Evolutionary conservation across 805 yeast genomes (phyloP), one percentile per base, ranked within the genome.

Genomic region (Metschnikowia koreensis): DNA sequence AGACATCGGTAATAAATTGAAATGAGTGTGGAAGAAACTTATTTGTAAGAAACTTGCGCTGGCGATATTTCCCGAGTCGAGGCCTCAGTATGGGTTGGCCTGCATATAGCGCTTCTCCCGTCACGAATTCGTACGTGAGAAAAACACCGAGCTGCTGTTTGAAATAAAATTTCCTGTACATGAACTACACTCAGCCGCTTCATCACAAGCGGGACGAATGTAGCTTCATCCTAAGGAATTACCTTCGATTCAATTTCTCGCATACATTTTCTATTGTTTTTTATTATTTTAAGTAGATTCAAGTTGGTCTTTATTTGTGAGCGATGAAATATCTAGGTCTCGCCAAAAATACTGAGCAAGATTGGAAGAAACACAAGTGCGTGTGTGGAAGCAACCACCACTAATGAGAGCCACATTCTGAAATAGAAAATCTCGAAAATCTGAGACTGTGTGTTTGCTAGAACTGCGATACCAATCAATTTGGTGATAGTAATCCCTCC

Each of bases 361-460:
- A 89, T 81, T 0, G 99, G 99, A 47, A 93, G 72, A 51, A 93
- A 81, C 38, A 88, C 77, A 47, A 93, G 74, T 3, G 94, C 81
- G 66, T 93, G 97, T 1, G 87, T 57, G 0, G 92, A 82, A 1
- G 96, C 97, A 50, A 88, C 73, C 1, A 87, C 55, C 8, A 93
- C 86, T 53, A 93, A 74, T 0, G 91, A 75, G 11, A 88, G 70
- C 98, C 98, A 93, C 97, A 93, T 92, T 54, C 96, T 74, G 76
- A 93, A 93, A 66, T 94, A 93, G 68, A 89, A 93, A 1, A 93
- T 81, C 59, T 90, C 96, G 67, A 93, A 94, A 31, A 93, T 92
- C 66, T 87, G 84, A 16, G 97, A 89, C 56, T 81, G 74, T 0
- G 98, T 89, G 66, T 92, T 91, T 6, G 96, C 96, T 38, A 93